Percentiles rank a stretch among this genome's conserved stretches.
Conservation (phyloP, 2,329 filamentous ascomycete genomes). For the Capronia epimyces region DNA sequence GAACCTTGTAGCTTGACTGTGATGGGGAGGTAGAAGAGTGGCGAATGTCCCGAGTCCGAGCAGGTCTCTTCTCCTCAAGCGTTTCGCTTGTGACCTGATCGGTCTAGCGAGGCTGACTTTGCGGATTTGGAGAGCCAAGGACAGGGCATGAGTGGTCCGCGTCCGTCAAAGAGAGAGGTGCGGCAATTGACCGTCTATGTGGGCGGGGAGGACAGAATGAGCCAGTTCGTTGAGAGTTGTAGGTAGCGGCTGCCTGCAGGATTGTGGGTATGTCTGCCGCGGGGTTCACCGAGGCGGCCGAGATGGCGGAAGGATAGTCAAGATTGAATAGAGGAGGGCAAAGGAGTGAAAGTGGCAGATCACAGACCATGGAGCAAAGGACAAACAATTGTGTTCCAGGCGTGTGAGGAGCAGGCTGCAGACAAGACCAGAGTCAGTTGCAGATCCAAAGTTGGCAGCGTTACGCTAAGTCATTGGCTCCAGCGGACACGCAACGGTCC, state of each 20-base stretch:
- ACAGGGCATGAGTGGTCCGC: background rate
- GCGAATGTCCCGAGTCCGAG: background rate
- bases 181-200: constrained; percentile 12
- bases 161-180: background rate
- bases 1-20: background rate
- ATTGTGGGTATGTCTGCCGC: constrained; percentile 8
- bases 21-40: constrained; percentile 1
- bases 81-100: constrained; percentile 15
- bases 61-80: constrained; percentile 1
- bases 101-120: constrained; percentile 13
- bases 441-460: constrained; percentile 18
- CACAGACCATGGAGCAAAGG: constrained; percentile 1
- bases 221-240: background rate
- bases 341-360: constrained; percentile 2
- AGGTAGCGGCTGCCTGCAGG: constrained; percentile 21
- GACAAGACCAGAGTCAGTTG: constrained; percentile 1
- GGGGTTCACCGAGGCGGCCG: constrained; percentile 13
- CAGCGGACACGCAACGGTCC: background rate
- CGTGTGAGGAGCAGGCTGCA: constrained; percentile 9
- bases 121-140: constrained; percentile 3
- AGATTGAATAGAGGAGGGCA: constrained; percentile 5
- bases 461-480: constrained; percentile 12
- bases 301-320: constrained; percentile 6
- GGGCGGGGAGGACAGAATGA: constrained; percentile 6
- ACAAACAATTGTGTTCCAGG: constrained; percentile 5